Evolutionary conservation across 2,329 filamentous ascomycete species (phyloP), one percentile per base, ranked within the genome.

Genomic region (Nannizzia gypsea): DNA sequence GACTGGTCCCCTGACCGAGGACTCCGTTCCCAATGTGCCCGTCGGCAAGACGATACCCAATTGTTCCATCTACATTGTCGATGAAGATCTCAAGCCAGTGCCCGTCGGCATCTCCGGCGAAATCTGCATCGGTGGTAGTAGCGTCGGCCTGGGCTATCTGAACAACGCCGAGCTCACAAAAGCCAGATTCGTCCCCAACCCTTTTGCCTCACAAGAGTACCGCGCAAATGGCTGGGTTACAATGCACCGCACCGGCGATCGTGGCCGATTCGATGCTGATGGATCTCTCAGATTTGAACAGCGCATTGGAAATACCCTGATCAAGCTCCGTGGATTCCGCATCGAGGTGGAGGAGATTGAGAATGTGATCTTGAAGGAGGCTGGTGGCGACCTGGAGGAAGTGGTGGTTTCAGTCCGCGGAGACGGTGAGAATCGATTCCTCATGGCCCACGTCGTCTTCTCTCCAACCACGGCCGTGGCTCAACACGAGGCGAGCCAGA

Each of bases 21-120:
- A 54, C 11, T 3, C 2, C 3, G 22, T 28, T 13, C 13, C 9
- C 22, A 54, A 28, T 8, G 50, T 60, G 22, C 60, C 66, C 13
- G 58, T 62, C 24, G 68, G 71, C 3, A 44, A 59, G 2, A 52
- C 71, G 1, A 42, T 75, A 2, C 69, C 72, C 1, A 76, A 76
- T 62, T 73, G 71, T 55, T 57, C 62, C 0, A 48, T 69, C 26
- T 76, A 73, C 61, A 69, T 80, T 46, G 20, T 80, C 0, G 77
- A 78, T 62, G 62, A 70, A 3, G 28, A 75, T 1, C 56, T 68
- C 40, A 60, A 71, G 1, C 70, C 72, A 2, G 66, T 75, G 1
- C 74, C 78, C 0, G 42, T 68, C 11, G 76, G 76, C 0, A 52
- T 71, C 1, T 64, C 71, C 0, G 78, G 78, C 2, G 76, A 80